phyloP scores from a whole-genome alignment of 495 filamentous ascomycete species.

The Talaromyces adpressus region DNA sequence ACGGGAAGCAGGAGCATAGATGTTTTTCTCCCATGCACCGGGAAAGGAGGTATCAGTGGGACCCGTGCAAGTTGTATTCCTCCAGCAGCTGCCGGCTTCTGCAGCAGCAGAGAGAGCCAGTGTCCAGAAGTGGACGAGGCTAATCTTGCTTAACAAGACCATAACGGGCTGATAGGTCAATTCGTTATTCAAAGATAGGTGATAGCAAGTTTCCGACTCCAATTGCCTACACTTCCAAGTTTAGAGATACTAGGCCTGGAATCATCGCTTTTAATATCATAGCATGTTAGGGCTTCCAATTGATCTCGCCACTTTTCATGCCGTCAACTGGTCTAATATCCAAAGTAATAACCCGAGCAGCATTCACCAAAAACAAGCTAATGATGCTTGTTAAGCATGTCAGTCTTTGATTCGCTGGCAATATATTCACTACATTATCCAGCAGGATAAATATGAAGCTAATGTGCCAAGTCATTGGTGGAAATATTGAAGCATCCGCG shows the following conservation, averaged over 20 bases:
- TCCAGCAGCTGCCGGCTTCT: slow-evolving; percentile 44
- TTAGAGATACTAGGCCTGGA: not conserved
- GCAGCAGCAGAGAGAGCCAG: slow-evolving; percentile 14
- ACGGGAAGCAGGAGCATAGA: slow-evolving; percentile 49
- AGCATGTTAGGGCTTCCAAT: not conserved
- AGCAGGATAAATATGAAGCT: not conserved
- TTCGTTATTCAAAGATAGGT: not conserved
- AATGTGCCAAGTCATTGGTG: not conserved
- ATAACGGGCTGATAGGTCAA: not conserved
- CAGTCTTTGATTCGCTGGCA: not conserved
- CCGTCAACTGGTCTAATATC: not conserved
- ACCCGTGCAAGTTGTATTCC: slow-evolving; percentile 47
- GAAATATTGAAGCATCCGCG: not conserved
- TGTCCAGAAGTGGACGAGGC: slow-evolving; percentile 3
- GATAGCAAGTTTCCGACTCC: not conserved
- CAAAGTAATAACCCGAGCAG: not conserved
- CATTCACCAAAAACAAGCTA: not conserved
- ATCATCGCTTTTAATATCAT: not conserved
- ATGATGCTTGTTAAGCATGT: not conserved
- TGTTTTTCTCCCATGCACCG: slow-evolving; percentile 55
- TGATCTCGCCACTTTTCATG: not conserved
- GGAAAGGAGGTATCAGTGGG: slow-evolving; percentile 45
- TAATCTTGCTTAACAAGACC: slow-evolving; percentile 1
- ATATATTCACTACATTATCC: not conserved
- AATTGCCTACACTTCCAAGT: not conserved